Percentiles rank a stretch among this genome's conserved stretches.
Evolutionary conservation across 352 stramenopile species (phyloP).

Genomic region (Globisporangium cederbergense): DNA sequence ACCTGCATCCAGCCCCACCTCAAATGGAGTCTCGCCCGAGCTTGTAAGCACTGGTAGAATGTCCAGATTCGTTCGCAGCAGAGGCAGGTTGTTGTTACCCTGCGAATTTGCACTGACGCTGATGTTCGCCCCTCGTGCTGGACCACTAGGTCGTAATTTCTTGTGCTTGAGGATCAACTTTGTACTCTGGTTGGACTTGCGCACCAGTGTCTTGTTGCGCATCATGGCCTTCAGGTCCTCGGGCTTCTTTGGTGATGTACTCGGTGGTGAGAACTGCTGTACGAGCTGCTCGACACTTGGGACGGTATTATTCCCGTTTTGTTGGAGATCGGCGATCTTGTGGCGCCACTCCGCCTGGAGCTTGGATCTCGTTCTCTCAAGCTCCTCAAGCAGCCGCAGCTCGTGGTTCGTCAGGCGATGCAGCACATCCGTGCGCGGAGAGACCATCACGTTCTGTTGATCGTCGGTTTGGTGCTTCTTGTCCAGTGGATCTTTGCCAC

Average conservation of each 20-base stretch:
- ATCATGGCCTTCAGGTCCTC: conserved; percentile 36
- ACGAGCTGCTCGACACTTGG: conserved; percentile 37
- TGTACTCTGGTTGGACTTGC: conserved; percentile 38
- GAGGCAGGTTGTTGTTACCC: neutral
- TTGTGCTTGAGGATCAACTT: conserved; percentile 49
- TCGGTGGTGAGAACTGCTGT: conserved; percentile 31
- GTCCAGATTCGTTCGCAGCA: conserved; percentile 38
- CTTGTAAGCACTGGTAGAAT: conserved; percentile 74
- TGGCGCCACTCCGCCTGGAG: conserved; percentile 66
- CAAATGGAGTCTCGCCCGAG: conserved; percentile 66
- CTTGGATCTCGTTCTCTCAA: conserved; percentile 68
- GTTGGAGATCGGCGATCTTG: conserved; percentile 54
- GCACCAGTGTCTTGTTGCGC: conserved; percentile 40
- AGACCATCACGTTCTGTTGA: conserved; percentile 16
- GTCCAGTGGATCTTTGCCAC: neutral
- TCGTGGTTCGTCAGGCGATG: conserved; percentile 78
- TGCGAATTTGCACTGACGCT: neutral
- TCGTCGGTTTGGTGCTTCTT: neutral
- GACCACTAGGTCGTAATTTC: conserved; percentile 18
- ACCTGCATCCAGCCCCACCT: conserved; percentile 44
- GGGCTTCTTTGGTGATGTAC: conserved; percentile 6
- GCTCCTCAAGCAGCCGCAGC: conserved; percentile 65
- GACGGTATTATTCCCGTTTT: conserved; percentile 24
- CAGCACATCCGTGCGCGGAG: conserved; percentile 59
- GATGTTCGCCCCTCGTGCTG: neutral